Evolutionary conservation across 306 rosid species (phyloP).

Genomic region (Fagus sylvatica): DNA sequence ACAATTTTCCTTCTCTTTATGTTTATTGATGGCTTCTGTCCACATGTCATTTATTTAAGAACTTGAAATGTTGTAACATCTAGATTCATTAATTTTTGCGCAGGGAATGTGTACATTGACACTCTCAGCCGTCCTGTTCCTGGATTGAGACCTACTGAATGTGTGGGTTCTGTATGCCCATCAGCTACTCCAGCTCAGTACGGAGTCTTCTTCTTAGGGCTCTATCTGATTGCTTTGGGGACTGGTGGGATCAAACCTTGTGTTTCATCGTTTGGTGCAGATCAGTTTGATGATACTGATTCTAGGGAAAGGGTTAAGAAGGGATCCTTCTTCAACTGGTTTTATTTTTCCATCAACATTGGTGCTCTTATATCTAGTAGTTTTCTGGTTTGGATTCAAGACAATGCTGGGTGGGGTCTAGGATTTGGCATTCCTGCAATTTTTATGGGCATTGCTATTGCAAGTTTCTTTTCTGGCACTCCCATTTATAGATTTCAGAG

Average conservation of each 20-base stretch:
- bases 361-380: slow-evolving; percentile 91
- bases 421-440: slow-evolving; percentile 98
- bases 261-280: slow-evolving; percentile 93
- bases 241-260: slow-evolving; percentile 98
- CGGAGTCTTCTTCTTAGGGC: slow-evolving; percentile 84
- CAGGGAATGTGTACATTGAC: slow-evolving; percentile 97
- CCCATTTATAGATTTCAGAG: slow-evolving; percentile 88
- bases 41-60: slow-evolving; percentile 1
- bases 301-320: slow-evolving; percentile 76
- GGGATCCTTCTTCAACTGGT: slow-evolving; percentile 98
- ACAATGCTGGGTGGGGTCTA: slow-evolving; percentile 94
- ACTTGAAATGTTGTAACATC: slow-evolving; percentile 23
- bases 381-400: slow-evolving; percentile 86
- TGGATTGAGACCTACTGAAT: slow-evolving; percentile 64
- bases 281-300: slow-evolving; percentile 98
- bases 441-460: slow-evolving; percentile 80
- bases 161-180: slow-evolving; percentile 71
- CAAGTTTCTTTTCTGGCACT: slow-evolving; percentile 84
- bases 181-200: slow-evolving; percentile 83
- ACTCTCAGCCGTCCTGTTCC: slow-evolving; percentile 85
- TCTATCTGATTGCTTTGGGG: slow-evolving; percentile 94
- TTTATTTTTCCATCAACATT: slow-evolving; percentile 84
- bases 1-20: slow-evolving; percentile 10
- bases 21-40: slow-evolving; percentile 6
- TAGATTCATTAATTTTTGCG: slow-evolving; percentile 31